These are phyloP conservation scores for Coccinonectria pachysandricola DNA, from an alignment of 2,329 filamentous ascomycete species.

Conservation along the genomic window DNA sequence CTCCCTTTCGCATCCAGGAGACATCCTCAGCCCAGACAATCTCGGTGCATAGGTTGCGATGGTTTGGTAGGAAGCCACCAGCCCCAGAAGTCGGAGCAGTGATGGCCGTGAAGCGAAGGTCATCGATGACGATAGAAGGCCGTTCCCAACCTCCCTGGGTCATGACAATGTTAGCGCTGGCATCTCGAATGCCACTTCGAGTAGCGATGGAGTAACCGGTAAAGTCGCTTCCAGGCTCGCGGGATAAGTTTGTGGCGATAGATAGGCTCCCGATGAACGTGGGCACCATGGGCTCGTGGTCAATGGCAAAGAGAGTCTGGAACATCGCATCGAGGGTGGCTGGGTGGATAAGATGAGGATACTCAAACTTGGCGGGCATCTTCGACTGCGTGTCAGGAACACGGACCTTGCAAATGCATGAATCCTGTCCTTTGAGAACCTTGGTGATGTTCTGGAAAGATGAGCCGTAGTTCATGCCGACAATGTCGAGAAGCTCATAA, in stretches of 20 bases:
- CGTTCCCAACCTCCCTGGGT: conserved; percentile 21
- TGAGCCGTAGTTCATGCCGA: conserved; percentile 42
- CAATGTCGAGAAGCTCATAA: conserved; percentile 38
- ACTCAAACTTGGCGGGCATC: conserved; percentile 46
- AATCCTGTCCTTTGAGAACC: conserved; percentile 20
- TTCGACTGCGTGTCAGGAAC: conserved; percentile 39
- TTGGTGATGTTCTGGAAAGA: conserved; percentile 38
- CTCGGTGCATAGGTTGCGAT: conserved; percentile 38
- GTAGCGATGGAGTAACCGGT: conserved; percentile 31
- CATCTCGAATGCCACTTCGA: conserved; percentile 26
- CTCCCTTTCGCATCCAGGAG: conserved; percentile 11
- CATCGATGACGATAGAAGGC: conserved; percentile 33
- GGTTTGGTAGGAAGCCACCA: conserved; percentile 34
- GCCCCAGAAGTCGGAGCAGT: conserved; percentile 14
- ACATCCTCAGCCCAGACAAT: conserved; percentile 36
- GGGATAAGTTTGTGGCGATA: conserved; percentile 30
- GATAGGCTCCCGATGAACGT: conserved; percentile 35
- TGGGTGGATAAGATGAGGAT: conserved; percentile 45
- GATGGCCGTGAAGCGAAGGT: conserved; percentile 33
- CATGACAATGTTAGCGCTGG: conserved; percentile 35
- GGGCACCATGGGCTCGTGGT: conserved; percentile 38
- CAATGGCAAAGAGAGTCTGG: conserved; percentile 39
- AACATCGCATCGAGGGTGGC: conserved; percentile 47
- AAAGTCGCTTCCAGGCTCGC: conserved; percentile 25
- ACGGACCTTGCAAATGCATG: conserved; percentile 28